phyloP scores from a whole-genome alignment of 768 basidiomycete species.

The Suillus fuscotomentosus region DNA sequence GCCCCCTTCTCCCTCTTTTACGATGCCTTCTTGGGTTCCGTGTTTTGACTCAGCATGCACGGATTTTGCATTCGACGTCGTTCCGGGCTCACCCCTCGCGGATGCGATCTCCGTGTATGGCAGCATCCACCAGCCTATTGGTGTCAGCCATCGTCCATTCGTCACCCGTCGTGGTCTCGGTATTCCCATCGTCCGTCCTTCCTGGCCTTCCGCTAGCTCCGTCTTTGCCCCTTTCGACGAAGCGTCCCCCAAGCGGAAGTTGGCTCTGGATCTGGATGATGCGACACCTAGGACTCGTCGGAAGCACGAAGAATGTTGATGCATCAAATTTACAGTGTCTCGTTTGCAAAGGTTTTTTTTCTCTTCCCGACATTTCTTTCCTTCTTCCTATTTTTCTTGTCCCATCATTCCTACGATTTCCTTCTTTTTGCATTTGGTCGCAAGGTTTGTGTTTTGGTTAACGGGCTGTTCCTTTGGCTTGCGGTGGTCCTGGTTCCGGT shows the following conservation, averaged over 20 bases:
- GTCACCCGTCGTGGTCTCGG: not conserved
- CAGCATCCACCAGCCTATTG: not conserved
- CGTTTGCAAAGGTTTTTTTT: not conserved
- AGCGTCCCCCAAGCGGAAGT: not conserved
- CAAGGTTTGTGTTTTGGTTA: not conserved
- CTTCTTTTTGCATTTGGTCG: not conserved
- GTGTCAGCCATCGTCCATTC: not conserved
- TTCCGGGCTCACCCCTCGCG: not conserved
- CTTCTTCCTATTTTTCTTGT: not conserved
- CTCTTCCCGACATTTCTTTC: not conserved
- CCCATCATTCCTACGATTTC: not conserved
- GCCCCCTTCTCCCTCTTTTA: not conserved
- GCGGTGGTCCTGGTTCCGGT: slow-evolving; percentile 1
- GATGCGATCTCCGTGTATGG: not conserved
- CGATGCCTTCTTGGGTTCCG: not conserved
- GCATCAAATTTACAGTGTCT: not conserved
- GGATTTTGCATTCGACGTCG: not conserved
- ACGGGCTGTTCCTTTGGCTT: not conserved
- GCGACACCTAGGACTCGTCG: not conserved
- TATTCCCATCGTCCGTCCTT: not conserved
- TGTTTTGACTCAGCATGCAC: not conserved
- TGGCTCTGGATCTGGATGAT: not conserved
- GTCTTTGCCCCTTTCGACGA: not conserved
- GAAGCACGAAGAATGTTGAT: not conserved
- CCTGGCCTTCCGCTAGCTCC: not conserved